Evolutionary conservation across 495 filamentous ascomycete species (phyloP).

Genomic region (Neurospora intermedia): DNA sequence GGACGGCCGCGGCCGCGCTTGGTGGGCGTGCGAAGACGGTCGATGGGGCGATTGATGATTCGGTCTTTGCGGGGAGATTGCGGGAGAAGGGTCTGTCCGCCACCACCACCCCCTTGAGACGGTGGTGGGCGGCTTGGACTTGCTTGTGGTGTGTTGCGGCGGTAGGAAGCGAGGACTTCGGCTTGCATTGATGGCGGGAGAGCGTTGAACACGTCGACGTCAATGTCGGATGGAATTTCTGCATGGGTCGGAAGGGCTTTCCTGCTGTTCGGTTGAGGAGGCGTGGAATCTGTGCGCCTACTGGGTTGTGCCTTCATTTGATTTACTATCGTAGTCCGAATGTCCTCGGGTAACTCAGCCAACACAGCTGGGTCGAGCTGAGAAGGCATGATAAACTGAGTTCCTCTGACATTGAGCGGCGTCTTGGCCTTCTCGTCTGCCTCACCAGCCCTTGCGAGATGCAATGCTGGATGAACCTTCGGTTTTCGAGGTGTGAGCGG

Average conservation of each 20-base stretch:
- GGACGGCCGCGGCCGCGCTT: conserved; percentile 37
- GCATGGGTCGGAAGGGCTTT: not conserved
- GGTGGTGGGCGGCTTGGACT: conserved; percentile 12
- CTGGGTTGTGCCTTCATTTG: conserved; percentile 12
- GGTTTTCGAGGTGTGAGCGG: conserved; percentile 58
- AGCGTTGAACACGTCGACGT: conserved; percentile 63
- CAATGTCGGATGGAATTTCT: conserved; percentile 44
- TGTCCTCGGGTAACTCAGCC: conserved; percentile 68
- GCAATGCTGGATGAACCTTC: conserved; percentile 44
- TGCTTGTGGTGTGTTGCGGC: conserved; percentile 2
- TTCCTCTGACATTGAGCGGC: conserved; percentile 66
- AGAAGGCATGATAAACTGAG: conserved; percentile 79
- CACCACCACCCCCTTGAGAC: conserved; percentile 4
- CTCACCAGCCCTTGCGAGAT: conserved; percentile 42
- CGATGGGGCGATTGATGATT: conserved; percentile 23
- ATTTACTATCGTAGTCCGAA: conserved; percentile 57
- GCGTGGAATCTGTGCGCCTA: conserved; percentile 13
- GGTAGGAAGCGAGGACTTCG: conserved; percentile 65
- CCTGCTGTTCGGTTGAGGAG: not conserved
- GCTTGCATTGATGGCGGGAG: conserved; percentile 75
- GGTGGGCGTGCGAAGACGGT: conserved; percentile 30
- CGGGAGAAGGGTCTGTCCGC: conserved; percentile 34
- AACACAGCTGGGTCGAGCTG: conserved; percentile 66
- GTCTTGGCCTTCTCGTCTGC: conserved; percentile 48
- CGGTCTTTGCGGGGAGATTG: conserved; percentile 50